Evolutionary conservation across 352 stramenopile species (phyloP), one percentile per base, ranked within the genome.

Genomic region (Globisporangium heterothallicum): DNA sequence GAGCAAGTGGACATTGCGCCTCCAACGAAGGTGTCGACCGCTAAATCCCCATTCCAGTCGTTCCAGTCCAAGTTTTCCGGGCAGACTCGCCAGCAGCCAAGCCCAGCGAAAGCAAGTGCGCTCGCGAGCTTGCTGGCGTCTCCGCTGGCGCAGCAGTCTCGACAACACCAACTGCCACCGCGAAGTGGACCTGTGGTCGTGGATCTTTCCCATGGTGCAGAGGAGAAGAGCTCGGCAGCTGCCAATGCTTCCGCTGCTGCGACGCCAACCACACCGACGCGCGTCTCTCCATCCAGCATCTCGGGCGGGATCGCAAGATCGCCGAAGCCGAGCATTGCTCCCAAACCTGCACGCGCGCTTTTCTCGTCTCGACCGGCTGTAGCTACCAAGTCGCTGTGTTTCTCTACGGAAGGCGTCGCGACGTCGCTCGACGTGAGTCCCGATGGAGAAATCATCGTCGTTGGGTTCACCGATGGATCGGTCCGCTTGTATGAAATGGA

Each of bases 401-500:
- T 92, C 42, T 89, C 83, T 2, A 91, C 78, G 0, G 78, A 90
- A 56, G 71, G 69, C 29, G 68, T 89, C 1, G 83, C 78, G 2
- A 87, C 76, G 30, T 87, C 80, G 27, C 27, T 94, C 13, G 83
- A 94, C 34, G 78, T 87, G 42, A 87, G 61, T 9, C 80, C 80
- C 1, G 80, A 92, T 32, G 83, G 83, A 4, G 78, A 94, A 46
- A 88, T 85, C 48, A 69, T 94, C 42, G 70, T 94, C n/a, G 80
- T 85, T 12, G 83, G 76, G 12, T 92, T 91, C 55, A 85, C 68
- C 2, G 80, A 94, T 41, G 83, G 80, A 4, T 89, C 80, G 0
- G 74, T 94, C 26, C 65, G 80, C 2, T 61, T 94, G 16, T 94
- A 87, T 42, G 83, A 92, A 56, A 88, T 92, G 77, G 80, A 94